Evolutionary conservation across 2,329 filamentous ascomycete genomes (phyloP), one percentile per base, ranked within the genome.

Genomic region (Cryphonectria naterciae): DNA sequence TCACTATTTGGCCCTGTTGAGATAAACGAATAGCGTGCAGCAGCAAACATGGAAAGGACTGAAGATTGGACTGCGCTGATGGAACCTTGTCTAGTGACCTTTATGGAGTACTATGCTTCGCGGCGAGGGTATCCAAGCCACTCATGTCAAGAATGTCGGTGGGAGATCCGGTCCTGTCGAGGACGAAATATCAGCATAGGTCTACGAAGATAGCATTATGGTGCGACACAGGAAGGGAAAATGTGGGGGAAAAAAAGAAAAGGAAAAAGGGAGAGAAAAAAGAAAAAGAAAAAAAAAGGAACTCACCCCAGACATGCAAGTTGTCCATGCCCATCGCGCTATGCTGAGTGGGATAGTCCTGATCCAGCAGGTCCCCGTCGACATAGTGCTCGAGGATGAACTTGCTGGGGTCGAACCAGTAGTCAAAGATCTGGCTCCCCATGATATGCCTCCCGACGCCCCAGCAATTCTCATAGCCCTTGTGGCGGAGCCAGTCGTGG

Each of bases 391-490:
- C 89, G 76, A 92, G 81, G 79, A 92, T 91, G 76, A 91, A 90
- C 0, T 83, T 83, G 3, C 82, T 84, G 0, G 87, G 86, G 79
- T 92, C 90, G 76, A 87, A 90, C 89, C 89, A 92, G 78, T 92
- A 92, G 76, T 93, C 90, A 75, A 93, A 93, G 67, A 93, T 88
- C 80, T 93, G 91, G 73, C 86, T 89, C 4, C 91, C 91, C 75
- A 93, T 83, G 32, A 92, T 86, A 81, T 93, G 91, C 67, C 91
- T 80, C 0, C 91, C 91, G 0, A 93, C 87, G 1, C 91, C 91
- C 91, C 91, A 93, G 73, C 89, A 89, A 75, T 85, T 87, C 75
- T 84, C 85, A 77, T 91, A 91, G 1, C 87, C 88, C 78, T 89
- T 87, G 73, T 87, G 81, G 1, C 83, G 83, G 73, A 93, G 80